Percentiles rank a stretch among this genome's conserved stretches.
phyloP scores from a whole-genome alignment of 805 yeast species.

The Wickerhamomyces canadensis region DNA sequence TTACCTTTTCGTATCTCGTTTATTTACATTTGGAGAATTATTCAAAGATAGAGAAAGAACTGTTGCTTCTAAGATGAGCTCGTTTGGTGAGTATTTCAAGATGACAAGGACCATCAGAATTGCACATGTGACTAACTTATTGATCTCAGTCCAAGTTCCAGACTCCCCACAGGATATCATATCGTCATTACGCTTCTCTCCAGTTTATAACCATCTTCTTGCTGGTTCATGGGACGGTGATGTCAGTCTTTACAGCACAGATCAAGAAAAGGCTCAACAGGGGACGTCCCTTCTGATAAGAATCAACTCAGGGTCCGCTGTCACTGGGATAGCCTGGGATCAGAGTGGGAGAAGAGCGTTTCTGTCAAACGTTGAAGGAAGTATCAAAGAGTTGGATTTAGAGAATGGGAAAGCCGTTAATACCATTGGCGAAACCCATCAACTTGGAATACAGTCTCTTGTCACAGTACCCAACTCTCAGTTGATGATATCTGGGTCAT shows the following conservation, averaged over 20 bases:
- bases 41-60: no score
- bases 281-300: constrained; percentile 25
- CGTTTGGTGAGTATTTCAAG: no score
- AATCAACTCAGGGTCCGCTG: constrained; percentile 11
- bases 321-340: constrained; percentile 20
- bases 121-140: no score
- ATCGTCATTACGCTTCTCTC: constrained; percentile 37
- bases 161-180: constrained; percentile 34
- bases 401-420: constrained; percentile 33
- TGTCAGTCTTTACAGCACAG: constrained; percentile 37
- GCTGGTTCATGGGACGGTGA: constrained; percentile 57
- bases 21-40: no score
- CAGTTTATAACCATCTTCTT: constrained; percentile 32
- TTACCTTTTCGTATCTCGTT: no score
- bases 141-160: constrained; percentile 17
- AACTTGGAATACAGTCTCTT: constrained; percentile 35
- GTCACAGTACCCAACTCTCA: constrained; percentile 18
- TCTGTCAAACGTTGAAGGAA: constrained; percentile 50
- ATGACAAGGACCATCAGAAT: no score
- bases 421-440: constrained; percentile 28
- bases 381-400: constrained; percentile 44
- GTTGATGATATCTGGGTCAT: constrained; percentile 49
- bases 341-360: constrained; percentile 26
- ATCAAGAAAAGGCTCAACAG: constrained; percentile 22
- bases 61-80: no score